Base-by-base conservation (phyloP, 2,329 filamentous ascomycete genomes). In the Seiridium unicorne region DNA sequence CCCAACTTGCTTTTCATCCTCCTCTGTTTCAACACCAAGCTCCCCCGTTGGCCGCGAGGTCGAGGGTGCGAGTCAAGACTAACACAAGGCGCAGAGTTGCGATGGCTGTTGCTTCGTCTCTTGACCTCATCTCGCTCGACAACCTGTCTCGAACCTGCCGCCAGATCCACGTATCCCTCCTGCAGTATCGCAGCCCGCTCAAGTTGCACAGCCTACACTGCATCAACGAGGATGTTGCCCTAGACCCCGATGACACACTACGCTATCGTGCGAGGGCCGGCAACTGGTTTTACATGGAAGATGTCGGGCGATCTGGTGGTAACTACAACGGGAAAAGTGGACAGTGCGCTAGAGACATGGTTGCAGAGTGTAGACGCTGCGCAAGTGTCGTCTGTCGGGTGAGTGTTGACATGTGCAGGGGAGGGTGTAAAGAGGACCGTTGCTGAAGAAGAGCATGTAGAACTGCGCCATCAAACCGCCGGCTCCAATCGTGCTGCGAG, bases 381-480 rank as follows among this genome's bases (percentile, higher is more conserved):
- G 84, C 84, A 44, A 86, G 78, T 35, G 82, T 93, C 34, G 87
- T 97, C 59, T 98, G 94, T 74, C 85, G 94, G 76, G 93, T 96
- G 83, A 73, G 85, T 74, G 8, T 34, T 36, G 44, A 35, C 49
- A 11, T 8, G 35, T 38, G 18, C 18, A 26, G 18, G 18, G 18
- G 18, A 26, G 18, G 18, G 18, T 26, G 18, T 26, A 26, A 26
- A 26, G 18, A 26, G 18, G 18, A 13, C 38, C 38, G 38, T 42
- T 42, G 13, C 38, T 42, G 38, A 42, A 13, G 7, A 13, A 42
- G 13, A 42, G 38, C 38, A 8, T 42, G 13, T 73, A 96, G 92
- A 98, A 98, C 68, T 98, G 94, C 75, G 89, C 89, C 5, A 89
- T 92, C 69, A 97, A 97, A 74, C 87, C 90, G 0, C 92, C 92